Evolutionary conservation across 805 yeast genomes (phyloP).

Genomic region (Yarrowia deformans): DNA sequence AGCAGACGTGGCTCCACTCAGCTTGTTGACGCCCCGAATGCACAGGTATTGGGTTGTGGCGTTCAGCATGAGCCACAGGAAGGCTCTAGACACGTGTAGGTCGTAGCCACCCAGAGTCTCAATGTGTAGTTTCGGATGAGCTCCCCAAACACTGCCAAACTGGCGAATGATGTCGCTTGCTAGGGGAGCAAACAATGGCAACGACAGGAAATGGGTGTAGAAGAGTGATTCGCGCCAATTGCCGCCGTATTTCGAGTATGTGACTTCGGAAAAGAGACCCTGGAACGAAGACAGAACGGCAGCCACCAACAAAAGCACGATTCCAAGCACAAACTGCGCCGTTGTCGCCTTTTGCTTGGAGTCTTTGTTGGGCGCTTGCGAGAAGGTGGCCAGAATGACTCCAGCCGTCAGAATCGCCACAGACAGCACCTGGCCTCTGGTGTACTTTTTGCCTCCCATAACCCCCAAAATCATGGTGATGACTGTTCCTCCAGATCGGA

Average conservation of each 20-base stretch:
- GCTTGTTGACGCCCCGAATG: conserved; percentile 69
- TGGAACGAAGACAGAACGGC: conserved; percentile 62
- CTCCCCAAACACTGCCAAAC: conserved; percentile 44
- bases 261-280: conserved; percentile 64
- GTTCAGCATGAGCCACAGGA: conserved; percentile 54
- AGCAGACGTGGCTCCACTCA: conserved; percentile 66
- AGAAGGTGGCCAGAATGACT: conserved; percentile 55
- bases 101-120: not conserved
- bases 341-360: conserved; percentile 39
- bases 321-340: conserved; percentile 50
- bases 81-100: conserved; percentile 45
- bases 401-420: conserved; percentile 64
- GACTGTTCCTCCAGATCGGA: conserved; percentile 69
- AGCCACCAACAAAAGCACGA: conserved; percentile 56
- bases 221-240: conserved; percentile 73
- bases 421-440: conserved; percentile 57
- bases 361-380: conserved; percentile 38
- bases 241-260: conserved; percentile 58
- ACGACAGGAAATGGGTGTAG: conserved; percentile 62
- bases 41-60: conserved; percentile 66
- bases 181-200: conserved; percentile 60
- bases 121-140: not conserved
- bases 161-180: conserved; percentile 49
- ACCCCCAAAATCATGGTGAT: conserved; percentile 66
- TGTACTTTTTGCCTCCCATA: conserved; percentile 58